Base-by-base conservation (phyloP, 257 asterid species). In the Paraleonurus japonicus region DNA sequence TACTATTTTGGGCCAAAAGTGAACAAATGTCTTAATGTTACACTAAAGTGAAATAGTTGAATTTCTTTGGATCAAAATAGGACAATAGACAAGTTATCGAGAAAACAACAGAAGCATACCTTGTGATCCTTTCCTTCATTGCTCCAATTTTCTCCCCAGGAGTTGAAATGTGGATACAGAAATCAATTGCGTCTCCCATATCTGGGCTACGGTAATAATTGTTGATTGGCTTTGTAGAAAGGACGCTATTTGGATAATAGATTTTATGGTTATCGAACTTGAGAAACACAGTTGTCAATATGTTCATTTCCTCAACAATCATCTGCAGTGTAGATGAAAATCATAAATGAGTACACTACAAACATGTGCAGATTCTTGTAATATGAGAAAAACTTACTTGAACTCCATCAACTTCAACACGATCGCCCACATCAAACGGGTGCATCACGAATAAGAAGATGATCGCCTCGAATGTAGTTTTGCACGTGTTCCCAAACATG, bases 241-340 rank as follows among this genome's bases (percentile, higher is more conserved):
- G 82, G 65, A 88, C 86, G 16, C 86, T 85, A 76, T 94, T 94
- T 0, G 99, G 99, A 63, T 89, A 91, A 45, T 61, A 81, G 75
- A 91, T 79, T 82, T 95, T 95, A 71, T 82, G 89, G 87, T 86
- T 87, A 65, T 95, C 98, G 1, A 12, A 89, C 74, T 87, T 89
- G 48, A 95, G 85, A 60, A 95, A 86, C 43, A 95, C 88, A 0
- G 96, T 95, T 0, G 97, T 83, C 66, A 95, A 33, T 72, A 92
- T 89, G 71, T 94, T 94, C 97, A 94, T 91, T 83, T 91, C 99
- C 79, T 94, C 98, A 4, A 94, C 98, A 11, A 91, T 78, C 99
- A 94, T 89, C 99, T 94, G 89, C 74, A 68, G 80, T 12, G 4
- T 7, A 16, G 8, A 48, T 27, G 2, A 20, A n/a, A 0, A 28